A percentile compares a stretch with the other conserved stretches of the same genome.
Evolutionary conservation across 2,329 filamentous ascomycete genomes (phyloP).

Genomic region (Fusarium austroafricanum): DNA sequence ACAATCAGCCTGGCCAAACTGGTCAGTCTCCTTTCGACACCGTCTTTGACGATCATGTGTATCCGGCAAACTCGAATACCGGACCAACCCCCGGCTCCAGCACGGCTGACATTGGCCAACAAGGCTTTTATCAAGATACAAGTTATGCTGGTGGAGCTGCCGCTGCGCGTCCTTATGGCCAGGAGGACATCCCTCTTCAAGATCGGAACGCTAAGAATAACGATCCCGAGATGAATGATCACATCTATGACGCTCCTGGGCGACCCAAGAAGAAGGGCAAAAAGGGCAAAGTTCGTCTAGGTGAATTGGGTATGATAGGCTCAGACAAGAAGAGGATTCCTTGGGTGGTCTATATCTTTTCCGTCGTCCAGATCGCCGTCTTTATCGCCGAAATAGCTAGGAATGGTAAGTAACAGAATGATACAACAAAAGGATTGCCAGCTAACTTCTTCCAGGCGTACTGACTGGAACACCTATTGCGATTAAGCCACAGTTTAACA

Average conservation of each 20-base stretch:
- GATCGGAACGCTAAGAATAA: constrained; percentile 59
- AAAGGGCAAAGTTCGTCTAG: constrained; percentile 63
- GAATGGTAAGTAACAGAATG: constrained; percentile 70
- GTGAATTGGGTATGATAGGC: constrained; percentile 70
- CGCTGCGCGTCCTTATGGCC: constrained; percentile 54
- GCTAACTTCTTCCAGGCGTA: constrained; percentile 62
- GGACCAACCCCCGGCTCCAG: constrained; percentile 49
- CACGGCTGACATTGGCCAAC: constrained; percentile 55
- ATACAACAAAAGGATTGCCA: neutral
- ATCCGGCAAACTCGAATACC: constrained; percentile 65
- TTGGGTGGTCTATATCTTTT: constrained; percentile 86
- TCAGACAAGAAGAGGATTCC: constrained; percentile 70
- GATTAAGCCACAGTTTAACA: constrained; percentile 89
- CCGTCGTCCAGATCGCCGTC: constrained; percentile 80
- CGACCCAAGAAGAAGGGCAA: constrained; percentile 48
- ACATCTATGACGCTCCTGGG: constrained; percentile 68
- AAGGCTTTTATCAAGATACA: constrained; percentile 63
- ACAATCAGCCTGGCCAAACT: constrained; percentile 50
- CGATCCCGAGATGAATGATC: constrained; percentile 62
- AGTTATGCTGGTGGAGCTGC: constrained; percentile 65
- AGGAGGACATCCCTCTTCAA: constrained; percentile 69
- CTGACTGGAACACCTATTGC: constrained; percentile 82
- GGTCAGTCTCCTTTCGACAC: constrained; percentile 70
- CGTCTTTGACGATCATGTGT: constrained; percentile 75
- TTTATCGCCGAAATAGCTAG: constrained; percentile 91